Percentiles rank a stretch among this genome's conserved stretches.
These are phyloP conservation scores for Magnolia officinalis DNA, from an alignment of 164 flowering plant species.

Conservation along the genomic window DNA sequence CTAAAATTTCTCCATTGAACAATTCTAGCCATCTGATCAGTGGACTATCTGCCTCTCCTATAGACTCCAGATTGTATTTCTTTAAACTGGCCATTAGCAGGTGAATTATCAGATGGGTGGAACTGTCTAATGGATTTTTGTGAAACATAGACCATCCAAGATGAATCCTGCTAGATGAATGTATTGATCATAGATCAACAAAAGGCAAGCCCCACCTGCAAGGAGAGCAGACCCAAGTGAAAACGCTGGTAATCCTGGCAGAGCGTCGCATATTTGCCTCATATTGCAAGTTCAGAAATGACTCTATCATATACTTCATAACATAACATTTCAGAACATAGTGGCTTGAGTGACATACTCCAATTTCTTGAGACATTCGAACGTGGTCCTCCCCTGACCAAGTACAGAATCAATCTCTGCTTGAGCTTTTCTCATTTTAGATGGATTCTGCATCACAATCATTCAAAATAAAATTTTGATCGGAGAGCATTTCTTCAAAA, in stretches of 20 bases:
- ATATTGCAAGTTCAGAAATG: not conserved
- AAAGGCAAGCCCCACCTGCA: not conserved
- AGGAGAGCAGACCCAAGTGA: not conserved
- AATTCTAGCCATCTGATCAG: too few relatives aligned
- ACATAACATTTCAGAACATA: not conserved
- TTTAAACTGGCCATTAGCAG: too few relatives aligned
- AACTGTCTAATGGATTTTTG: too few relatives aligned
- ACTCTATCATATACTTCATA: not conserved
- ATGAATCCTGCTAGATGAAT: too few relatives aligned
- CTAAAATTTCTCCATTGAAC: too few relatives aligned
- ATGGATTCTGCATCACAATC: conserved; percentile 60
- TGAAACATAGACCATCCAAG: too few relatives aligned
- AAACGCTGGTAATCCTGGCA: not conserved
- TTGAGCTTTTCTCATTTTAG: conserved; percentile 89
- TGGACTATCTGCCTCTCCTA: too few relatives aligned
- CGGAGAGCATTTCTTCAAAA: not conserved
- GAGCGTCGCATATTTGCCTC: not conserved
- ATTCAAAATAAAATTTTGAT: not conserved
- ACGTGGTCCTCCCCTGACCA: conserved; percentile 50
- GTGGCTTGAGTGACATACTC: conserved; percentile 45
- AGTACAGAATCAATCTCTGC: conserved; percentile 84
- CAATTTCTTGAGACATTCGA: conserved; percentile 63
- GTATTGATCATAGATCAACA: not conserved
- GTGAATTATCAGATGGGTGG: too few relatives aligned
- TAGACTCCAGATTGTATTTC: too few relatives aligned